Conservation (phyloP, 208 protist genomes). For the Wallacemonas sp. region DNA sequence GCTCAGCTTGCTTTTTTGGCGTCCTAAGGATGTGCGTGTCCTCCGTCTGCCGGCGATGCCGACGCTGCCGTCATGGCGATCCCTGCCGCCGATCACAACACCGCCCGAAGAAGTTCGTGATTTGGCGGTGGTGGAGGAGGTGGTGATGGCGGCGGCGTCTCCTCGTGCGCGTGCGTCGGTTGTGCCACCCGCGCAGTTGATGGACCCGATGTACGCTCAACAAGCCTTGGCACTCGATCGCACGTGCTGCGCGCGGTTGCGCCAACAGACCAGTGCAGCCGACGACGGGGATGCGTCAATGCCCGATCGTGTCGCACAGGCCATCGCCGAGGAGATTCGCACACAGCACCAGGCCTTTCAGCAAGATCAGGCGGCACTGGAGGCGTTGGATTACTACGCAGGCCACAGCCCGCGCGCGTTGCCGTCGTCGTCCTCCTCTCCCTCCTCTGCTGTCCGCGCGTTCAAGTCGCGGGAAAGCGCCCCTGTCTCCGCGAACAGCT, state of each 20-base stretch:
- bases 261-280: neutral
- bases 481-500: neutral
- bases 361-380: constrained; percentile 20
- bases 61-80: constrained; percentile 24
- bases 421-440: no score
- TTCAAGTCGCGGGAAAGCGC: neutral
- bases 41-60: constrained; percentile 36
- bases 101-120: neutral
- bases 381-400: constrained; percentile 1
- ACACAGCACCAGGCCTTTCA: constrained; percentile 16
- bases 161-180: neutral
- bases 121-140: neutral
- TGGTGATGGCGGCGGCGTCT: neutral
- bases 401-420: no score
- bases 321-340: neutral
- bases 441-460: no score
- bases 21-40: constrained; percentile 50
- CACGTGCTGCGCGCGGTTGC: neutral
- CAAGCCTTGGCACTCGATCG: neutral
- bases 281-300: neutral
- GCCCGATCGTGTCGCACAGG: neutral
- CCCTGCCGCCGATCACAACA: neutral
- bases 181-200: neutral
- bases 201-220: neutral
- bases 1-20: constrained; percentile 52